Evolutionary conservation across 805 yeast species (phyloP).

Genomic region (Lipomyces mesembrius): DNA sequence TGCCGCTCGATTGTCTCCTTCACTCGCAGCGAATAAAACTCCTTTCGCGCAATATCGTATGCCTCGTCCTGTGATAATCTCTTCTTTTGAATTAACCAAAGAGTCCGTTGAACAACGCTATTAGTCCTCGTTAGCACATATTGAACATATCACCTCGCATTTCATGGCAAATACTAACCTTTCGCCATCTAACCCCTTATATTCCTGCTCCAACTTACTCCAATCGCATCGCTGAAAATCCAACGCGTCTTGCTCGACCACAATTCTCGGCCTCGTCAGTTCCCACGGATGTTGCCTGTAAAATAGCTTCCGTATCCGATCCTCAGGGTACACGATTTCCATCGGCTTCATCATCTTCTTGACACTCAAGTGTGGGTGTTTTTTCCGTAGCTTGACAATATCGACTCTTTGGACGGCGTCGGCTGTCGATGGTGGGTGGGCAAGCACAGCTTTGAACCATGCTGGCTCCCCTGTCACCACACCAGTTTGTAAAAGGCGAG

Average conservation of each 20-base stretch:
- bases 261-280: constrained; percentile 81
- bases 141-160: neutral
- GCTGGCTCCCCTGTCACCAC: constrained; percentile 60
- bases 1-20: constrained; percentile 75
- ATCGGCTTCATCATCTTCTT: constrained; percentile 55
- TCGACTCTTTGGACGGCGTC: constrained; percentile 42
- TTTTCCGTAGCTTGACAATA: constrained; percentile 37
- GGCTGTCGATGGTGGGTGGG: constrained; percentile 75
- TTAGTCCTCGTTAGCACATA: constrained; percentile 6
- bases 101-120: constrained; percentile 72
- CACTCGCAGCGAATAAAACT: constrained; percentile 85
- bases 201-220: constrained; percentile 73
- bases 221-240: constrained; percentile 67
- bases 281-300: constrained; percentile 99
- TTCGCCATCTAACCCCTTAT: constrained; percentile 86
- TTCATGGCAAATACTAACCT: constrained; percentile 36
- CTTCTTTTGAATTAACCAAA: constrained; percentile 55
- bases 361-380: constrained; percentile 31
- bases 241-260: constrained; percentile 74
- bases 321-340: constrained; percentile 68
- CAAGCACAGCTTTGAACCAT: constrained; percentile 86
- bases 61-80: constrained; percentile 50
- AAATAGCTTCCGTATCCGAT: constrained; percentile 77
- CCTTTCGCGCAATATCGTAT: constrained; percentile 83
- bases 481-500: constrained; percentile 73